Base-by-base conservation (phyloP, 441 rosid species). In the Croton laevigatus region DNA sequence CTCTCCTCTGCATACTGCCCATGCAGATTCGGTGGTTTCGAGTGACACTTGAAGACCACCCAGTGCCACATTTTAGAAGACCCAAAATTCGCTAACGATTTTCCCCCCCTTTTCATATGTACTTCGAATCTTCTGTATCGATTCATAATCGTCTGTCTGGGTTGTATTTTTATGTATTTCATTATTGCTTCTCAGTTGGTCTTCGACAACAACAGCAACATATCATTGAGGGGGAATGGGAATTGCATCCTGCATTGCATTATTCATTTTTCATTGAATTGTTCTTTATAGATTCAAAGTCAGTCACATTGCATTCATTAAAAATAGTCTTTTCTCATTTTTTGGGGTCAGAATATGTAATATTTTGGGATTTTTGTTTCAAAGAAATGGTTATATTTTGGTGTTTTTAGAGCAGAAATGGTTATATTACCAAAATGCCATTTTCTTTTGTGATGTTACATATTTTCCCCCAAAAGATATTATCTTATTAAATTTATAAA, bases 191-290 rank as follows among this genome's bases (percentile, higher is more conserved):
- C 76, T 69, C 62, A 38, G 76, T 19, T 55, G 40, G 70, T 58
- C 70, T 40, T 59, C 57, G 52, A 27, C 32, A 27, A 27, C 57
- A 57, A 27, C 32, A 27, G 2, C 57, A 57, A 57, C 78, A 65
- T 73, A 71, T 74, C 67, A 62, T 70, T 61, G 78, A 75, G 73
- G 78, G 32, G 32, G 32, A 27, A 27, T 27, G 32, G 32, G 81
- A 52, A 74, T 73, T 65, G 40, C 76, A 77, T 75, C 70, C 48
- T 75, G 77, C 82, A 74, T 71, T 81, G 73, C 82, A 81, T 80
- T 34, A 42, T 62, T 62, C 51, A 59, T 70, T 67, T 63, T 42
- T 34, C 17, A 23, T 42, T 32, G 9, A 5, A 20, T 45, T 55
- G 59, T 38, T 57, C 32, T 62, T 38, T 12, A 70, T 59, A 54